Base-by-base conservation (phyloP, 495 filamentous ascomycete genomes). In the Apiosordaria backusii region DNA sequence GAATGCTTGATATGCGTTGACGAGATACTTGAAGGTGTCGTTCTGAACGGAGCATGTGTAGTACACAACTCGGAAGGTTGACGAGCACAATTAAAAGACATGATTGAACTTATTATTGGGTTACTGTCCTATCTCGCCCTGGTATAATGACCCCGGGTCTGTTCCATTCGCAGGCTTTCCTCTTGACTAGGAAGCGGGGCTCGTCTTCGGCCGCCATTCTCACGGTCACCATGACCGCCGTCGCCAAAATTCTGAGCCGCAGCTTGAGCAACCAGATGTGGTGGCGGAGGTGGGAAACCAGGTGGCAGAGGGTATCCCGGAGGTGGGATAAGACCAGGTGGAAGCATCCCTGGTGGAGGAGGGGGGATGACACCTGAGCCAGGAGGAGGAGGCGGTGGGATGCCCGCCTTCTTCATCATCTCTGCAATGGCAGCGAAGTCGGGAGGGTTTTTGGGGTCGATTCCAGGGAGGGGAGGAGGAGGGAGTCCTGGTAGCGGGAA, bases 111-210 rank as follows among this genome's bases (percentile, higher is more conserved):
- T n/a, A n/a, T n/a, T n/a, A n/a, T n/a, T n/a, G n/a, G n/a, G n/a
- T n/a, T n/a, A n/a, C 35, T 45, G 3, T 45, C 25, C 69, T 81
- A 85, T 69, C 84, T 78, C 16, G 79, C 76, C 64, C 81, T 73
- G 60, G 84, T 86, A 71, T 86, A 91, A 67, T 87, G 83, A 18
- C 88, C 88, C 65, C 80, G 83, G 70, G 81, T 82, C 80, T 92
- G 89, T 75, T 92, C 89, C 81, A 89, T 86, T 68, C 86, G 83
- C 73, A 93, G 73, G 72, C 90, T 92, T 71, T 94, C 92, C 72
- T 92, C 86, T 75, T 94, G 91, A 74, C 91, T 93, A 9, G 91
- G 91, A 61, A 93, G 76, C 35, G 90, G 90, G 5, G 82, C 88
- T 63, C 89, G 76, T 74, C 83, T 82, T 57, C 86, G 78, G 24